Percentiles rank a stretch among this genome's conserved stretches.
phyloP scores from a whole-genome alignment of 169 alveolate species.

The Plasmodium vivax region DNA sequence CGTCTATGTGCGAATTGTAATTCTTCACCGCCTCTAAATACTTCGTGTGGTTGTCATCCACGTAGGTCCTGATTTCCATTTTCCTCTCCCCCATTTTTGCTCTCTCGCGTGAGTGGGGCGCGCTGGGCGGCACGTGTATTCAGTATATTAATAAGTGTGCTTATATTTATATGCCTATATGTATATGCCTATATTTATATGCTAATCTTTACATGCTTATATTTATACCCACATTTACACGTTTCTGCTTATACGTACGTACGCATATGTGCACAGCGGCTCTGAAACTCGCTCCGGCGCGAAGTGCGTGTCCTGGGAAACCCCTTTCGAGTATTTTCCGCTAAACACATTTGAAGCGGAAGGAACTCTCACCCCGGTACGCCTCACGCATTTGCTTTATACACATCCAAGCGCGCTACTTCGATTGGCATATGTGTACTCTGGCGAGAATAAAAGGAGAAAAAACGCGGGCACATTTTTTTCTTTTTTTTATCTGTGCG shows the following conservation, averaged over 20 bases:
- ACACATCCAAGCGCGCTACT: background rate
- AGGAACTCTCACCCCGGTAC: background rate
- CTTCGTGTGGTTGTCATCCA: slow-evolving; percentile 66
- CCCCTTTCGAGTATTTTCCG: background rate
- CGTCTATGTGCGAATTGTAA: slow-evolving; percentile 56
- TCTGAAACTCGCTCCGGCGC: background rate
- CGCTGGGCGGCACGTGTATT: background rate
- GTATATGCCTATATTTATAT: background rate
- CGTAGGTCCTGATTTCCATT: slow-evolving; percentile 33
- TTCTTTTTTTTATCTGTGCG: slow-evolving; percentile 3
- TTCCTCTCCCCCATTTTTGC: slow-evolving; percentile 17
- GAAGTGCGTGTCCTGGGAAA: background rate
- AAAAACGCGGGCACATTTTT: background rate
- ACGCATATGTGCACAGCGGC: background rate
- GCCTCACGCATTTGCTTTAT: background rate
- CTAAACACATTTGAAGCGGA: background rate
- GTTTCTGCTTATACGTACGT: background rate
- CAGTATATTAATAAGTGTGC: no score
- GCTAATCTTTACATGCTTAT: background rate
- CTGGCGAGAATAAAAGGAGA: background rate
- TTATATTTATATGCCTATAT: no score
- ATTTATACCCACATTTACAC: background rate
- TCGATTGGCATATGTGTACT: background rate
- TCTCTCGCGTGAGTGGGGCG: background rate
- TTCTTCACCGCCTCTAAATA: slow-evolving; percentile 68